Percentiles rank a stretch among this genome's conserved stretches.
phyloP scores from a whole-genome alignment of 2,329 filamentous ascomycete genomes.

The Penicillium polonicum region DNA sequence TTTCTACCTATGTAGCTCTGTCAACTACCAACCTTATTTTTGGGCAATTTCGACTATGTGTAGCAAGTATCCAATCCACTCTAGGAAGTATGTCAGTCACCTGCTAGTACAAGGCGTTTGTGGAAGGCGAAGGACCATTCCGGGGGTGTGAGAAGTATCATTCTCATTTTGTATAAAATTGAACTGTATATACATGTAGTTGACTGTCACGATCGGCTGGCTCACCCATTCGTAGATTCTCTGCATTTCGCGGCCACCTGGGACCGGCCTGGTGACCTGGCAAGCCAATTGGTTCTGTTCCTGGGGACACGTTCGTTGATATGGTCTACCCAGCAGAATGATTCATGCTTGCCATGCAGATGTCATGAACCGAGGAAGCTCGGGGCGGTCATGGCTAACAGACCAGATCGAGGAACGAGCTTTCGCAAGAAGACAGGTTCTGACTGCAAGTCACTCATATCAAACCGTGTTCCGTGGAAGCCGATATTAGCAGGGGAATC shows the following conservation, averaged over 20 bases:
- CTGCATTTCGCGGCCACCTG: not conserved
- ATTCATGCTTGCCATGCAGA: not conserved
- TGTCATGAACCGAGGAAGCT: not conserved
- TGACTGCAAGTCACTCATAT: not conserved
- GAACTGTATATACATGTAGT: not conserved
- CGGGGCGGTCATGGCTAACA: not conserved
- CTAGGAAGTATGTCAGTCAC: not conserved
- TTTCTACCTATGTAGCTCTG: not conserved
- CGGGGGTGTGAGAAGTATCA: not conserved
- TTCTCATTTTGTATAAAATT: not conserved
- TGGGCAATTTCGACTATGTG: not conserved
- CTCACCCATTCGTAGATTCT: not conserved
- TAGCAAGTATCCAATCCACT: not conserved
- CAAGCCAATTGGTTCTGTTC: not conserved
- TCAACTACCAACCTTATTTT: not conserved
- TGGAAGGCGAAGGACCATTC: not conserved
- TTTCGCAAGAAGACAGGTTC: not conserved
- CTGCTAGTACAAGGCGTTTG: not conserved
- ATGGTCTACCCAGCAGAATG: not conserved
- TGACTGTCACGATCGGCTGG: not conserved
- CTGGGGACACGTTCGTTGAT: not conserved
- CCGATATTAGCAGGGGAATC: not conserved
- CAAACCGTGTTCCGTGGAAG: not conserved
- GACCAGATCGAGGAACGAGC: not conserved
- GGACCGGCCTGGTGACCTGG: not conserved